Evolutionary conservation across 2,329 filamentous ascomycete species (phyloP), one percentile per base, ranked within the genome.

Genomic region (Neofusicoccum laricinum): DNA sequence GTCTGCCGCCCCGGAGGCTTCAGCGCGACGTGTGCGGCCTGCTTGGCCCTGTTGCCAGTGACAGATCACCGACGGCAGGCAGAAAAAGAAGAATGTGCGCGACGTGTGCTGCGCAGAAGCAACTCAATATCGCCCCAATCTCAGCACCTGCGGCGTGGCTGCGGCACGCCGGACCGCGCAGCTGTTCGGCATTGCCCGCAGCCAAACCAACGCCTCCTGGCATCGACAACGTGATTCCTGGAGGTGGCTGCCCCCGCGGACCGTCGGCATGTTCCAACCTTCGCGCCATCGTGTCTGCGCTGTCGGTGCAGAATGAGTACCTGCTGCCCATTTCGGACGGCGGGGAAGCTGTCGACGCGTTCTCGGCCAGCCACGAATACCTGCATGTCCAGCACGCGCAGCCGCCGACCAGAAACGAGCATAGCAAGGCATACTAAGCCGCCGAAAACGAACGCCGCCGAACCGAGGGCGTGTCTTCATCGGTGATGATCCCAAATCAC

Each of bases 141-240:
- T 46, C 55, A 21, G n/a, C 19, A n/a, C n/a, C 21, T 57, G 49
- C 49, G 30, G 49, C 49, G 49, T 53, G 15, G 21, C 53, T 57
- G 40, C 55, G 55, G 55, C 55, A 46, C 41, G 55, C 30, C 55
- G 55, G 55, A 19, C 55, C 55, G 55, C 41, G 8, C 41, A n/a
- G 21, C 38, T 45, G 19, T 30, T 32, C 53, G 38, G 38, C 21
- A 17, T 43, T 45, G 38, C 21, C 53, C 38, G 36, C 53, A 12
- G 15, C 21, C 40, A 45, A 45, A 12, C 38, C 53, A 45, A 45
- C 36, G 40, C 53, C 53, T 45, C 53, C 53, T 58, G 46, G 7
- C 45, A 15, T 12, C 25, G 38, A n/a, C 51, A 15, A 14, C 50
- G 10, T 40, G 50, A 19, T 40, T 15, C n/a, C 34, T 38, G 50